Evolutionary conservation across 495 filamentous ascomycete species (phyloP).

Genomic region (Xylaria nigripes): DNA sequence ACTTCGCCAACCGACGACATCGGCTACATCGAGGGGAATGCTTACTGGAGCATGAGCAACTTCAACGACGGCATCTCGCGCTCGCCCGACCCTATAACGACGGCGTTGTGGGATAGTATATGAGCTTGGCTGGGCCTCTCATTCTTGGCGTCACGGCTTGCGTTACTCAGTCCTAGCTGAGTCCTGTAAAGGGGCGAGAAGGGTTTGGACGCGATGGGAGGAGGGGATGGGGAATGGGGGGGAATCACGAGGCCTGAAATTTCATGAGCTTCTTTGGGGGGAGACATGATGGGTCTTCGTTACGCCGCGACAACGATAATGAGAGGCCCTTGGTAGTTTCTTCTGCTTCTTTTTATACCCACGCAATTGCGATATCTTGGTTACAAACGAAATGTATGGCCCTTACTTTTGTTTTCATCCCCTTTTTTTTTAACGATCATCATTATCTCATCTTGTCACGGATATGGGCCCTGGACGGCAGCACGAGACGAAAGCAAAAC

Average conservation of each 20-base stretch:
- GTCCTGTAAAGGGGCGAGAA: background rate
- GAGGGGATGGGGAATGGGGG: background rate
- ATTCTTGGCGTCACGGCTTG: background rate
- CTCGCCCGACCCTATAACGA: conserved; percentile 24
- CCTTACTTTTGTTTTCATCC: conserved; percentile 1
- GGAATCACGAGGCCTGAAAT: background rate
- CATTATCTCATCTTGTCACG: background rate
- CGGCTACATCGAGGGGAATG: conserved; percentile 22
- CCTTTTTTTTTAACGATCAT: conserved; percentile 1
- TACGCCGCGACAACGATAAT: conserved; percentile 2
- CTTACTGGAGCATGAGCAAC: conserved; percentile 24
- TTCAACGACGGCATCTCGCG: conserved; percentile 28
- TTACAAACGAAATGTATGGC: conserved; percentile 15
- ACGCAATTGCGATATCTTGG: conserved; percentile 17
- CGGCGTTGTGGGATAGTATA: conserved; percentile 21
- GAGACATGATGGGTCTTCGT: background rate
- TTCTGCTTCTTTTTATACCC: conserved; percentile 9
- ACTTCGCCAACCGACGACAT: conserved; percentile 29
- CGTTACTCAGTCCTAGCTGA: background rate
- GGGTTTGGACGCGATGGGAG: background rate
- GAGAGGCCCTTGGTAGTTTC: background rate
- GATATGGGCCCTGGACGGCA: conserved; percentile 2
- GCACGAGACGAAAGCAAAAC: background rate
- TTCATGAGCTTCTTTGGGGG: background rate
- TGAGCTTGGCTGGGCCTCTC: background rate